Evolutionary conservation across 169 alveolate genomes (phyloP).

Genomic region (Cryptosporidium ryanae): DNA sequence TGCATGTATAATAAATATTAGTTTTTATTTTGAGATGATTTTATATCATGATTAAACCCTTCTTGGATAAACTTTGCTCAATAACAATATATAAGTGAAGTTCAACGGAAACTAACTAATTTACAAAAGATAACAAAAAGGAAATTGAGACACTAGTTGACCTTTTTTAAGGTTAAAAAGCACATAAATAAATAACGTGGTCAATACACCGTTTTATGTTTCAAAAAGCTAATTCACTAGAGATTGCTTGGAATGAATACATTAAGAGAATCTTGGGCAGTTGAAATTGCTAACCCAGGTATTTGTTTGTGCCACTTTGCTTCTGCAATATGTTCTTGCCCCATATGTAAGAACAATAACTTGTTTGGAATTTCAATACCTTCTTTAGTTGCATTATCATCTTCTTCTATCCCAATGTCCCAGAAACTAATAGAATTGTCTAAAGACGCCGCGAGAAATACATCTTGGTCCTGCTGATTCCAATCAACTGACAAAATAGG

Average conservation of each 20-base stretch:
- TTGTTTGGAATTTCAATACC: slow-evolving; percentile 29
- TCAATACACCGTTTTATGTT: no score
- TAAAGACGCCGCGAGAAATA: slow-evolving; percentile 64
- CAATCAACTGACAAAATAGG: slow-evolving; percentile 68
- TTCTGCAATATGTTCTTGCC: slow-evolving; percentile 73
- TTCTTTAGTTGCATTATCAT: neutral
- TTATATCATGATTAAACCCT: no score
- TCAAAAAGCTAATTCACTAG: neutral
- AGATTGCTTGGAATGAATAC: slow-evolving; percentile 62
- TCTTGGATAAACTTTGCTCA: no score
- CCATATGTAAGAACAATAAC: slow-evolving; percentile 65
- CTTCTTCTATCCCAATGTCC: slow-evolving; percentile 72
- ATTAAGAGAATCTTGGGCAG: slow-evolving; percentile 69
- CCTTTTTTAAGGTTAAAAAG: no score
- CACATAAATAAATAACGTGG: no score
- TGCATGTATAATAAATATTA: no score
- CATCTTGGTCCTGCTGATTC: slow-evolving; percentile 56
- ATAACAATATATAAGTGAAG: no score
- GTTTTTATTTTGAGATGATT: no score
- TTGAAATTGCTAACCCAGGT: slow-evolving; percentile 59
- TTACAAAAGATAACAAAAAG: no score
- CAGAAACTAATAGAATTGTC: slow-evolving; percentile 72
- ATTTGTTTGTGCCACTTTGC: slow-evolving; percentile 74
- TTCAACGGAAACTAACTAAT: no score
- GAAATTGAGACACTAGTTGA: no score